Evolutionary conservation across 2,329 filamentous ascomycete species (phyloP).

Genomic region (Talaromyces sp.): DNA sequence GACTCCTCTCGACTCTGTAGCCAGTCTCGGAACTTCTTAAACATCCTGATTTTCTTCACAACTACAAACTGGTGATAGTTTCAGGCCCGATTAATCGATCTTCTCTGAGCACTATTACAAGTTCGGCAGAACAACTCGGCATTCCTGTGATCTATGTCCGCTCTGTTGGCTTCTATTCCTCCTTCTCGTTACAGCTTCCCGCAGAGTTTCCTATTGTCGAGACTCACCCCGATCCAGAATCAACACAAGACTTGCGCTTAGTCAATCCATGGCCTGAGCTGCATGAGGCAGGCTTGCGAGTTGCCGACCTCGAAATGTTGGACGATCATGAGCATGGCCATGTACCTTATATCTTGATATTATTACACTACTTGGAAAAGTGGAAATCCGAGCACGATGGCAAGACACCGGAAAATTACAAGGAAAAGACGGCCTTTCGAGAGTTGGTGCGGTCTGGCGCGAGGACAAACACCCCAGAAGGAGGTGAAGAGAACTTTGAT

Average conservation of each 20-base stretch:
- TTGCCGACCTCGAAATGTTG: conserved; percentile 63
- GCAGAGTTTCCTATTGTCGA: conserved; percentile 88
- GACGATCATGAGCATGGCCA: conserved; percentile 83
- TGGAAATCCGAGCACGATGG: conserved; percentile 72
- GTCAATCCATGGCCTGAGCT: conserved; percentile 84
- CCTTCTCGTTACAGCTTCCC: conserved; percentile 74
- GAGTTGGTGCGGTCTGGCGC: conserved; percentile 62
- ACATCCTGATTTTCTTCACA: conserved; percentile 32
- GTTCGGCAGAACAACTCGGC: conserved; percentile 49
- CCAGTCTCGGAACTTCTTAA: conserved; percentile 33
- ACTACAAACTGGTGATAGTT: conserved; percentile 58
- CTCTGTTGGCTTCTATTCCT: conserved; percentile 87
- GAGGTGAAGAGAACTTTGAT: conserved; percentile 94
- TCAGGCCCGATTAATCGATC: conserved; percentile 54
- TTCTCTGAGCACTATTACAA: conserved; percentile 46
- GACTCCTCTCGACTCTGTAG: conserved; percentile 18
- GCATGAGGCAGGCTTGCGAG: conserved; percentile 57
- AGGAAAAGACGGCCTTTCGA: conserved; percentile 81
- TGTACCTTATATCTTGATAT: conserved; percentile 76
- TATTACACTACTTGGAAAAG: conserved; percentile 73
- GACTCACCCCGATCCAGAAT: conserved; percentile 84
- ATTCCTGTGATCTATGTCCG: conserved; percentile 78
- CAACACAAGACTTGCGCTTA: conserved; percentile 78
- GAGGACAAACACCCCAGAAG: conserved; percentile 69
- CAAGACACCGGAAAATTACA: conserved; percentile 65